Conservation (phyloP, 257 asterid genomes). For the Echites panduratus region DNA sequence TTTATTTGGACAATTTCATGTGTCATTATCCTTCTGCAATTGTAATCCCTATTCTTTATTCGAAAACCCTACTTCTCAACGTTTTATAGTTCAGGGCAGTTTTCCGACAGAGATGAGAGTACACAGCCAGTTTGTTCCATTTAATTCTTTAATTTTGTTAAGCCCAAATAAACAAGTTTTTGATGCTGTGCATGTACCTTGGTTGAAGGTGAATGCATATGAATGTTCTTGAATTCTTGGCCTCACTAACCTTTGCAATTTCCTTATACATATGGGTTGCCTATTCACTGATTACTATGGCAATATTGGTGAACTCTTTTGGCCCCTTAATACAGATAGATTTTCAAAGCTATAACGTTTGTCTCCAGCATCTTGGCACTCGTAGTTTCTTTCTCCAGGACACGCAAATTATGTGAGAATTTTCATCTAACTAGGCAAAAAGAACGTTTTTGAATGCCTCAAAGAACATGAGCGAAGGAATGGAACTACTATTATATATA, state of each 20-base stretch:
- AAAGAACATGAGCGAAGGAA: background rate
- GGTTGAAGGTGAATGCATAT: background rate
- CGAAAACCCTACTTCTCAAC: background rate
- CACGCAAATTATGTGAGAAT: constrained; percentile 7
- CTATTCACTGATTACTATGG: background rate
- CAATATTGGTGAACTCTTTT: no score
- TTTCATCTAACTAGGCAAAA: background rate
- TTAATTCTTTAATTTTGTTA: background rate
- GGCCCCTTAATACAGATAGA: no score
- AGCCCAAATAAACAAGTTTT: background rate
- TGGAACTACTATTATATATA: background rate
- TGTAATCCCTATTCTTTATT: constrained; percentile 8
- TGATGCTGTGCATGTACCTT: background rate
- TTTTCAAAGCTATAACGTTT: no score
- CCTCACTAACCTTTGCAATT: background rate
- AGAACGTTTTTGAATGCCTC: background rate
- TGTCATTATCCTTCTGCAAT: constrained; percentile 19
- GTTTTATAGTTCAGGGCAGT: background rate
- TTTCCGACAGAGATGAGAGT: background rate
- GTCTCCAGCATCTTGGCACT: no score
- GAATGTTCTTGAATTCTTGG: background rate
- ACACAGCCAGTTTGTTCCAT: background rate
- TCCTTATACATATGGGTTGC: background rate
- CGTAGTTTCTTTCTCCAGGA: no score
- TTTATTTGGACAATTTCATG: constrained; percentile 29